Base-by-base conservation (phyloP, 192 early-diverging fungal species). In the Linderina pennispora region DNA sequence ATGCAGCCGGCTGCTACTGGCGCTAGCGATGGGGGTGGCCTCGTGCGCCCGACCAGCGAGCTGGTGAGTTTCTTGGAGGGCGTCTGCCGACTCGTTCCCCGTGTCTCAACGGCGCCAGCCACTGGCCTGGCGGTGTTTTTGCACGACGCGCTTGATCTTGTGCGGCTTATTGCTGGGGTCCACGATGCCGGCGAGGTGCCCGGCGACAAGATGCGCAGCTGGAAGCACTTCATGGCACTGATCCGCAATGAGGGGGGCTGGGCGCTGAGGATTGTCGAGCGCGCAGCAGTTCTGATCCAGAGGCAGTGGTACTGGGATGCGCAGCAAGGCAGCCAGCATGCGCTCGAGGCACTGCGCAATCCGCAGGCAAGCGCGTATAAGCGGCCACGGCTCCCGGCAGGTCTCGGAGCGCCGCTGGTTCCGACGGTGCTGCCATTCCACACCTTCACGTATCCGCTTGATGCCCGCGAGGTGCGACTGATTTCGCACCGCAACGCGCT, bases 361-460 rank as follows among this genome's bases (percentile, higher is more conserved):
- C 51, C 48, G 3, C 36, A 47, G 2, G 44, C 15, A n/a, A 28
- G 45, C 31, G 32, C 41, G 38, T 77, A 71, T 24, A 48, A 32
- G 49, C 75, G 81, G 6, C 79, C 79, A 4, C 23, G 25, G 36
- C 53, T 83, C 34, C 79, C 79, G 10, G 34, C 70, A 3, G 51
- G 48, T n/a, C 54, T 82, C 47, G 44, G 72, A 0, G 76, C 82
- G 20, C 81, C 81, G 13, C 61, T 69, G 1, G 81, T 91, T 8
- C 89, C 90, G 0, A 94, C 89, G 0, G 89, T 96, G 15, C 66
- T 93, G 16, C 93, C 93, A 13, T 96, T 94, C 74, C 91, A 94
- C 62, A 93, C 91, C 0, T 96, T 96, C 55, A 94, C 90, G 7
- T 94, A 94, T 51, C 81, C 90, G n/a, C 67, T 96, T 19, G 75